Base-by-base conservation (phyloP, 768 basidiomycete species). In the Scleroderma citrinum region DNA sequence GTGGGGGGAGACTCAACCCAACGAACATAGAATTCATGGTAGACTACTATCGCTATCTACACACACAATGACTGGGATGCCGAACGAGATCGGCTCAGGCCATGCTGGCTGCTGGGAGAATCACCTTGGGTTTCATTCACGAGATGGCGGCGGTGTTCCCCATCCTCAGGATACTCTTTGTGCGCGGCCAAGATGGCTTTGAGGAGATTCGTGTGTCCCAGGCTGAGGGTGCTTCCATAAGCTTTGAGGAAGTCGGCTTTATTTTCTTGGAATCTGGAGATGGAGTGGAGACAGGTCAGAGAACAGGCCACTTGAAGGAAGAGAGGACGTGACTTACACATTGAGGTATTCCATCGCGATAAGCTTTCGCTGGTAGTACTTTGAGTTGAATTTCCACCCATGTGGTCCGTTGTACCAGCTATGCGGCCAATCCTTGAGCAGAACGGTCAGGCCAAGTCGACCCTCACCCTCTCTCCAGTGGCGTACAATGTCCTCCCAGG, bases 351-450 rank as follows among this genome's bases (percentile, higher is more conserved):
- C 45, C 7, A 8, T 20, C 8, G 24, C 35, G 21, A 46, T 23
- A 2, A 46, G 7, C 5, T 6, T 10, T 21, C 16, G 14, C 17
- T 46, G 20, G 20, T 46, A 17, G 34, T 37, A 13, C n/a, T 46
- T 46, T 4, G 24, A 14, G 32, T 34, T 24, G 24, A 46, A 37
- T 6, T 36, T 19, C 1, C 20, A 7, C n/a, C 36, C 3, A 23
- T 49, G 20, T 1, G 11, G 44, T 17, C 46, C 36, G 5, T 42
- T 26, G 26, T 30, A 21, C n/a, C 23, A 53, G 23, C 49, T 11
- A 16, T 19, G 16, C 3, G 47, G 39, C 54, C 54, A 55, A 14
- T 55, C 50, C 16, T 34, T 44, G 8, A 55, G 42, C 14, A 47
- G 46, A 7, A 29, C 8, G 7, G 6, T 24, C 12, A 46, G 35